phyloP scores from a whole-genome alignment of 805 yeast species.

The Saccharomycopsis amapae region DNA sequence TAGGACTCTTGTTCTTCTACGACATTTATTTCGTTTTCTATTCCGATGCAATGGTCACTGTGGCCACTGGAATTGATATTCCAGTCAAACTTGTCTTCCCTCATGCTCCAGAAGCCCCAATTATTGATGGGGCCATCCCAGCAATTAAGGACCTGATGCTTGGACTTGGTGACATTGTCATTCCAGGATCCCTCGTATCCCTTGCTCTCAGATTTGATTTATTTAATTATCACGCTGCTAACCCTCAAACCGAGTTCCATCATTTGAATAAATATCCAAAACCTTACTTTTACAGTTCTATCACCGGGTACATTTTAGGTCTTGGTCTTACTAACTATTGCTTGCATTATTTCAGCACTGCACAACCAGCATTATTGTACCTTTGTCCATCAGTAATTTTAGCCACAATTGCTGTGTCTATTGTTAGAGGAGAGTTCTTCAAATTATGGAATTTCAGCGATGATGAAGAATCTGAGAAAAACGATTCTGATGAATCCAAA shows the following conservation, averaged over 20 bases:
- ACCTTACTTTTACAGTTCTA: conserved; percentile 40
- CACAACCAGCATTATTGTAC: conserved; percentile 65
- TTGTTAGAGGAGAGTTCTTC: conserved; percentile 35
- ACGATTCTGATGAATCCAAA: conserved; percentile 14
- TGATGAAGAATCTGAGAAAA: conserved; percentile 23
- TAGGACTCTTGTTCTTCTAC: conserved; percentile 47
- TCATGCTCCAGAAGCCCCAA: conserved; percentile 21
- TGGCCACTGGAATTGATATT: conserved; percentile 47
- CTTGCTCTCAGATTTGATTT: conserved; percentile 51
- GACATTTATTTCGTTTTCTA: conserved; percentile 65
- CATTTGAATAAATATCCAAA: conserved; percentile 33
- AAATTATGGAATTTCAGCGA: conserved; percentile 33
- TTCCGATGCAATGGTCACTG: conserved; percentile 53
- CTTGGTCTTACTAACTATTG: conserved; percentile 37
- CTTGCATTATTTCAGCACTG: conserved; percentile 34
- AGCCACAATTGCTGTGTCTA: conserved; percentile 31
- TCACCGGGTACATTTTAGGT: conserved; percentile 45
- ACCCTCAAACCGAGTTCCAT: conserved; percentile 33
- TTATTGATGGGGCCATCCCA: conserved; percentile 15
- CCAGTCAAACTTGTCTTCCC: conserved; percentile 47
- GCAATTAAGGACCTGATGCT: conserved; percentile 33
- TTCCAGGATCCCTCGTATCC: conserved; percentile 50
- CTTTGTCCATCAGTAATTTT: conserved; percentile 43
- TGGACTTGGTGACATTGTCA: conserved; percentile 61
- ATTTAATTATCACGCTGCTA: conserved; percentile 31